A percentile compares a stretch with the other conserved stretches of the same genome.
These are phyloP conservation scores for Paxillus ammoniavirescens DNA, from an alignment of 768 basidiomycete genomes.

Conservation along the genomic window DNA sequence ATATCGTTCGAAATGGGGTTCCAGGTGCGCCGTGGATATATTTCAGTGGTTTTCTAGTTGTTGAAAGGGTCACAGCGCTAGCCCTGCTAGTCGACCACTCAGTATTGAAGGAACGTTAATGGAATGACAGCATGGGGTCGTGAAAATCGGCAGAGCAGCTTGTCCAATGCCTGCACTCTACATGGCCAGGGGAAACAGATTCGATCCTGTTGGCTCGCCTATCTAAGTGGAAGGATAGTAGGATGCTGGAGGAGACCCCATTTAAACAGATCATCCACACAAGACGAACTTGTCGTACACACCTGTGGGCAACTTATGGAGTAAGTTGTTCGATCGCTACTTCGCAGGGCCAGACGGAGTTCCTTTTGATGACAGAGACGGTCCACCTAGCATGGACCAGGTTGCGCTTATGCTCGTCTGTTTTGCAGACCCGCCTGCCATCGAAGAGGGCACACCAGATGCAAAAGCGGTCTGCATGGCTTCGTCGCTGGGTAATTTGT, in stretches of 20 bases:
- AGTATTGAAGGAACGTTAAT: neutral
- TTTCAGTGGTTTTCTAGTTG: neutral
- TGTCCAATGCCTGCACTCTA: neutral
- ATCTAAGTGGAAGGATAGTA: conserved; percentile 9
- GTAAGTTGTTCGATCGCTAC: conserved; percentile 9
- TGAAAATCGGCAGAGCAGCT: neutral
- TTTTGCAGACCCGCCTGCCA: conserved; percentile 6
- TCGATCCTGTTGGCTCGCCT: neutral
- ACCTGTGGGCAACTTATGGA: conserved; percentile 13
- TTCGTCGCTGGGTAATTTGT: conserved; percentile 29
- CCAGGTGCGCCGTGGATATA: conserved; percentile 4
- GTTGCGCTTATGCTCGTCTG: neutral
- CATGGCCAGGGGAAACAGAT: neutral
- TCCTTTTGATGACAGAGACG: conserved; percentile 9
- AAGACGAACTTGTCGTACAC: conserved; percentile 1
- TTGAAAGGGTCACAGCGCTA: neutral
- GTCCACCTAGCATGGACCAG: conserved; percentile 5
- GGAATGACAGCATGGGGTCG: neutral
- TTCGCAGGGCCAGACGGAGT: conserved; percentile 6
- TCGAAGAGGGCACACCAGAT: conserved; percentile 8
- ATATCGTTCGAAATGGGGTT: conserved; percentile 9
- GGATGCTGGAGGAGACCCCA: conserved; percentile 1
- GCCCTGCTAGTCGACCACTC: neutral
- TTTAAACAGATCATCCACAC: conserved; percentile 8
- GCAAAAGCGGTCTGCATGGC: conserved; percentile 10